phyloP scores from a whole-genome alignment of 2,329 filamentous ascomycete genomes.

The Echinosphaeria canescens region DNA sequence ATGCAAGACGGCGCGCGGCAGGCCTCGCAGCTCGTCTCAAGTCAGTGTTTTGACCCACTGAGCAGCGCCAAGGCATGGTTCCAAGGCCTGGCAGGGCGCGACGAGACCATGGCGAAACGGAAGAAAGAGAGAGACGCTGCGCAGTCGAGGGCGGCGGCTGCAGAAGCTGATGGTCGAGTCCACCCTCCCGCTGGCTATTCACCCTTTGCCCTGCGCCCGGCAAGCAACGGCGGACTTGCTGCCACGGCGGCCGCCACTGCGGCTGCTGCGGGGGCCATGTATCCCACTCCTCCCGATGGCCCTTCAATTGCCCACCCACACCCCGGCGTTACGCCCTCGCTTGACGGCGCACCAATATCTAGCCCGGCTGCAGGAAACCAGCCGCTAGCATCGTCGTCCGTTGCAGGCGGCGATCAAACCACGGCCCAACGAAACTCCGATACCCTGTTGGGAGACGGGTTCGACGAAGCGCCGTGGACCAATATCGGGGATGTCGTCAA shows the following conservation, averaged over 20 bases:
- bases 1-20: slow-evolving; percentile 15
- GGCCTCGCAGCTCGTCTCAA: slow-evolving; percentile 12
- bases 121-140: slow-evolving; percentile 24
- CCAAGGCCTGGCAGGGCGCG: slow-evolving; percentile 18
- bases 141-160: slow-evolving; percentile 17
- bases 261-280: slow-evolving; percentile 26
- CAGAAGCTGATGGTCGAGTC: slow-evolving; percentile 17
- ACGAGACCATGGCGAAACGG: slow-evolving; percentile 22
- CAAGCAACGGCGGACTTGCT: too few species aligned
- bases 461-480: too few species aligned
- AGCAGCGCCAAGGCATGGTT: slow-evolving; percentile 26
- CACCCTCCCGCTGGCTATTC: slow-evolving; percentile 25
- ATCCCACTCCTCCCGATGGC: slow-evolving; percentile 51
- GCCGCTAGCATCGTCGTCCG: slow-evolving; percentile 8
- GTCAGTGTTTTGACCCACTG: slow-evolving; percentile 25
- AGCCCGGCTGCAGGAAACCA: slow-evolving; percentile 34
- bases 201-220: slow-evolving; percentile 24
- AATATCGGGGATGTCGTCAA: too few species aligned
- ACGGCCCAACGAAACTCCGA: slow-evolving; percentile 9
- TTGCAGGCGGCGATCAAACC: slow-evolving; percentile 20
- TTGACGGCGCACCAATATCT: slow-evolving; percentile 30
- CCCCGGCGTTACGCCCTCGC: slow-evolving; percentile 28
- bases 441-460: slow-evolving; percentile 9
- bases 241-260: slow-evolving; percentile 14
- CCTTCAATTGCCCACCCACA: too few species aligned